Evolutionary conservation across 148 eudicot species (phyloP).

Genomic region (Rhododendron ovatum): DNA sequence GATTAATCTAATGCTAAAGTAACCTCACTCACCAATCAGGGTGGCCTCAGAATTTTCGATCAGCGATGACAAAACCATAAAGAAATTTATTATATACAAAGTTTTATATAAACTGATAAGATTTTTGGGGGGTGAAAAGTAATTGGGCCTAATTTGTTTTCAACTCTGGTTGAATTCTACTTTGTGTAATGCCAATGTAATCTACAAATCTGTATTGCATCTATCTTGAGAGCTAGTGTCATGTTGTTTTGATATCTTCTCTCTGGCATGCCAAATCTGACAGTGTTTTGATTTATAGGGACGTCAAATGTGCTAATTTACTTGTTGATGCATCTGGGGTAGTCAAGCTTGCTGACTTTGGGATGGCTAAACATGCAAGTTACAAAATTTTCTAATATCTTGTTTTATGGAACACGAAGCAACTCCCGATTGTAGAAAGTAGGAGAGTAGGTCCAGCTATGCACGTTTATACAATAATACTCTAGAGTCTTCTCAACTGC

Average conservation of each 20-base stretch:
- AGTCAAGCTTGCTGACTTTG: constrained; percentile 97
- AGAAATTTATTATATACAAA: too few species aligned
- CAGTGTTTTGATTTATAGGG: constrained; percentile 39
- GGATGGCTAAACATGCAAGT: constrained; percentile 94
- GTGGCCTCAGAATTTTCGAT: too few species aligned
- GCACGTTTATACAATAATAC: background rate
- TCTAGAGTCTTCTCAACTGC: background rate
- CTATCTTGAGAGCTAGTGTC: too few species aligned
- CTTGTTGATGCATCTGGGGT: constrained; percentile 90
- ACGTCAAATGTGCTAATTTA: constrained; percentile 91
- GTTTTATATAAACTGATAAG: background rate
- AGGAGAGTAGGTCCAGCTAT: background rate
- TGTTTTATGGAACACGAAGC: background rate
- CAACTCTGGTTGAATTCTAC: background rate
- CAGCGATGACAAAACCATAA: background rate
- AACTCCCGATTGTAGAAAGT: background rate
- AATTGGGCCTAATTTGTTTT: background rate
- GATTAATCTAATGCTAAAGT: background rate
- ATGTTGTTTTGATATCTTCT: background rate
- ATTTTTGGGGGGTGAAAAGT: background rate
- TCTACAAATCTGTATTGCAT: too few species aligned
- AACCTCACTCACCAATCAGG: background rate
- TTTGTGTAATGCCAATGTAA: too few species aligned
- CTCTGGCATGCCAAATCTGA: constrained; percentile 6
- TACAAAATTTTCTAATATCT: background rate